Percentiles rank a stretch among this genome's conserved stretches.
Evolutionary conservation across 805 yeast species (phyloP).

Genomic region (Lipomyces orientalis): DNA sequence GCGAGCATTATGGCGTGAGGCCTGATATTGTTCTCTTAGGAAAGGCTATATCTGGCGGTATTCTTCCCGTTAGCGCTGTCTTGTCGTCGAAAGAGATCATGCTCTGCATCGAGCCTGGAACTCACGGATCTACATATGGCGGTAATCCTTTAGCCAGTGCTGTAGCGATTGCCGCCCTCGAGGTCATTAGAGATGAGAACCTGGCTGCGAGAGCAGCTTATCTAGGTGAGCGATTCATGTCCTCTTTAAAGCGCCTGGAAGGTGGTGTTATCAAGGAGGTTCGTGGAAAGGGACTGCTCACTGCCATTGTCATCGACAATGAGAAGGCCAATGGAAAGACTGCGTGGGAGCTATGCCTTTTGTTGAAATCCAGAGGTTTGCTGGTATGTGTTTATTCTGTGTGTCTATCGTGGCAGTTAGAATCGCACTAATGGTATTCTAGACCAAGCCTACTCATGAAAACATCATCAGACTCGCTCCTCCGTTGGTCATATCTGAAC

Average conservation of each 20-base stretch:
- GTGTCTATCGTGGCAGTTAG: neutral
- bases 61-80: constrained; percentile 88
- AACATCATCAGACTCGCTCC: constrained; percentile 96
- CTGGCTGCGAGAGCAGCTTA: constrained; percentile 76
- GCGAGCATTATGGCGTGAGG: constrained; percentile 81
- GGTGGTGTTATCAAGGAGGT: constrained; percentile 64
- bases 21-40: constrained; percentile 92
- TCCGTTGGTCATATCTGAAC: constrained; percentile 87
- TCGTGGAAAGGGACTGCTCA: constrained; percentile 83
- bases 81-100: constrained; percentile 87
- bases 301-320: constrained; percentile 90
- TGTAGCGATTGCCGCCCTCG: constrained; percentile 90
- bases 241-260: constrained; percentile 48
- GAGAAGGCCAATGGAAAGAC: constrained; percentile 82
- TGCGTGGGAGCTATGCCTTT: constrained; percentile 94
- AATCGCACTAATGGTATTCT: neutral
- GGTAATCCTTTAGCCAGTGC: constrained; percentile 95
- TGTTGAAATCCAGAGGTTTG: constrained; percentile 87
- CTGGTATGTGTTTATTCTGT: constrained; percentile 51
- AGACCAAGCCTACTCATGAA: constrained; percentile 91
- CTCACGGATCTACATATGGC: constrained; percentile 97
- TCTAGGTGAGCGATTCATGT: constrained; percentile 72
- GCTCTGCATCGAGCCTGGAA: constrained; percentile 89
- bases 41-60: constrained; percentile 96
- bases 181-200: constrained; percentile 86